Conservation (phyloP, 2,329 filamentous ascomycete species). For the Hypoxylon sp. region DNA sequence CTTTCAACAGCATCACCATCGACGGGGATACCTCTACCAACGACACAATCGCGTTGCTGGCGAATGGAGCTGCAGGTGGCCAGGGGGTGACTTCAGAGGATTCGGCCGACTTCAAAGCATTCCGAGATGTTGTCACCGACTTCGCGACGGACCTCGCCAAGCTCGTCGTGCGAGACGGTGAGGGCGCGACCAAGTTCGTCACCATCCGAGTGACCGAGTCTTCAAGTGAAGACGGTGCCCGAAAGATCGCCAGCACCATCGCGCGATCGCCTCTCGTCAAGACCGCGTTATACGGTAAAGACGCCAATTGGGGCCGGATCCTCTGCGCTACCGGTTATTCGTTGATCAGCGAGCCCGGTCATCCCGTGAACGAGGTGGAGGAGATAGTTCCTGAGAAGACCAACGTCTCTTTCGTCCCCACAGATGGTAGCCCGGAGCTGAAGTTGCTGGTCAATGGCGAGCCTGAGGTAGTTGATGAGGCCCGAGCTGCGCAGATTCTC, state of each 20-base stretch:
- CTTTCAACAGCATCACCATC: constrained; percentile 97
- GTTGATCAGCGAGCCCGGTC: constrained; percentile 71
- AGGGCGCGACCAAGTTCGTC: constrained; percentile 98
- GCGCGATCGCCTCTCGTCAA: constrained; percentile 95
- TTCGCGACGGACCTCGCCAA: constrained; percentile 90
- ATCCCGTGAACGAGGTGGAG: constrained; percentile 70
- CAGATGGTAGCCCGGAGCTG: constrained; percentile 82
- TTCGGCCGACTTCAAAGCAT: constrained; percentile 76
- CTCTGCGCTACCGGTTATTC: constrained; percentile 93
- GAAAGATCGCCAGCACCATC: constrained; percentile 87
- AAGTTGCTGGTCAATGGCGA: constrained; percentile 84
- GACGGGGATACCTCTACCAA: constrained; percentile 98
- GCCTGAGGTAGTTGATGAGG: constrained; percentile 84
- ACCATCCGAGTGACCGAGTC: constrained; percentile 88
- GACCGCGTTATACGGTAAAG: constrained; percentile 95
- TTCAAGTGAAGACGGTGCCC: constrained; percentile 77
- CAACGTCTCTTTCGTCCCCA: constrained; percentile 83
- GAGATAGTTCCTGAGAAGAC: constrained; percentile 77
- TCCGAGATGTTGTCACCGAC: constrained; percentile 78
- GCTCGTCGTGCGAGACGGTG: constrained; percentile 94
- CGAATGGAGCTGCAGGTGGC: constrained; percentile 92
- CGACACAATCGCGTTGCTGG: constrained; percentile 94
- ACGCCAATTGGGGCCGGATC: constrained; percentile 98
- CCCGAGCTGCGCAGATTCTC: constrained; percentile 81
- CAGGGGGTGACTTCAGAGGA: constrained; percentile 69